phyloP scores from a whole-genome alignment of 1,284 basidiomycete genomes.

The Tausonia pullulans region DNA sequence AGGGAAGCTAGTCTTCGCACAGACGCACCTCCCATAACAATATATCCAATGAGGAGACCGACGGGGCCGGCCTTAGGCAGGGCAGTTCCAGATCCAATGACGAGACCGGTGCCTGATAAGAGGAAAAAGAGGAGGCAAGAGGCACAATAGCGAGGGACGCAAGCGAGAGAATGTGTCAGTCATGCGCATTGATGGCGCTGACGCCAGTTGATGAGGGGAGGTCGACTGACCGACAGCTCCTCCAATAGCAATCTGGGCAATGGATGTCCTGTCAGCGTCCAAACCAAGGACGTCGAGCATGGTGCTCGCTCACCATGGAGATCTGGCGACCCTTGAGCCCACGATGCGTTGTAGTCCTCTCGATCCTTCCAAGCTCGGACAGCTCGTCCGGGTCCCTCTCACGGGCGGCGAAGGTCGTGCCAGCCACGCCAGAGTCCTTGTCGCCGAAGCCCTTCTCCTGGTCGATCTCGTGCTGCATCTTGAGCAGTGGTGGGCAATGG shows the following conservation, averaged over 20 bases:
- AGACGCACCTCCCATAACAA: slow-evolving; percentile 26
- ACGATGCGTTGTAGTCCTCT: slow-evolving; percentile 13
- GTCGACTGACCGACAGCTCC: not conserved
- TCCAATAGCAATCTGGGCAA: not conserved
- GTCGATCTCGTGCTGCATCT: too few species aligned
- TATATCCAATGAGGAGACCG: slow-evolving; percentile 37
- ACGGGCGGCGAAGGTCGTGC: too few species aligned
- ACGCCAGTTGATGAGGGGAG: too few species aligned
- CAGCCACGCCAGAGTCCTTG: too few species aligned
- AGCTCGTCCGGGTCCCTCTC: too few species aligned
- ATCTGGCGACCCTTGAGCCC: slow-evolving; percentile 14
- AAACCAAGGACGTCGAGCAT: too few species aligned
- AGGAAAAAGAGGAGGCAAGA: not conserved
- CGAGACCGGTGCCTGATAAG: slow-evolving; percentile 1
- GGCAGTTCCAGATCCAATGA: slow-evolving; percentile 28
- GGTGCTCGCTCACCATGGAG: not conserved
- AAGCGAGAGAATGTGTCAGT: not conserved
- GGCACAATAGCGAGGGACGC: not conserved
- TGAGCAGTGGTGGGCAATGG: too few species aligned
- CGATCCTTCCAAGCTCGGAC: not conserved
- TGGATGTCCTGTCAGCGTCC: not conserved
- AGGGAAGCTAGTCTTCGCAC: not conserved
- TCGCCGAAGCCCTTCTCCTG: too few species aligned
- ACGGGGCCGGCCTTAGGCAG: slow-evolving; percentile 37
- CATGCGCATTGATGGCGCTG: too few species aligned